A percentile compares a stretch with the other conserved stretches of the same genome.
Evolutionary conservation across 1,284 basidiomycete species (phyloP).

Genomic region (Takashimella koratensis): DNA sequence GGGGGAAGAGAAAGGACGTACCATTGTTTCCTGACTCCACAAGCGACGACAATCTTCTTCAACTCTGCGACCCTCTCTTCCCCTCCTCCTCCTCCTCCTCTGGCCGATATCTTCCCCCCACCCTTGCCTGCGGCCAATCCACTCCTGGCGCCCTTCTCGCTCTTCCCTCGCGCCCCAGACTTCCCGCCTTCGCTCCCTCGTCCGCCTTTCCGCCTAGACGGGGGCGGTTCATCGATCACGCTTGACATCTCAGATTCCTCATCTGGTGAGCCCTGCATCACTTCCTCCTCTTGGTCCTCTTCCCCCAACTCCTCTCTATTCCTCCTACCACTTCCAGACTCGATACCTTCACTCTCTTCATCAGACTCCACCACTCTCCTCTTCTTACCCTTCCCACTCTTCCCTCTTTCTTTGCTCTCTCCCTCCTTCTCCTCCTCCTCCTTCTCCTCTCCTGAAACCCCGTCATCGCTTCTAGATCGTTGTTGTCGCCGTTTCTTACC

Average conservation of each 20-base stretch:
- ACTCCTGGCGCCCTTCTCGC: not conserved
- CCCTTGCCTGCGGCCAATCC: not conserved
- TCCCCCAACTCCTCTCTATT: too few relatives aligned
- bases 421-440: not conserved
- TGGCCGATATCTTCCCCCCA: not conserved
- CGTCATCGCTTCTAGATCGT: not conserved
- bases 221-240: constrained; percentile 14
- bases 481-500: not conserved
- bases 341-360: too few relatives aligned
- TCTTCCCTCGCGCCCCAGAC: not conserved
- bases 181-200: not conserved
- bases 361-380: not conserved
- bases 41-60: constrained; percentile 61
- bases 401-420: too few relatives aligned
- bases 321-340: too few relatives aligned
- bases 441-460: not conserved
- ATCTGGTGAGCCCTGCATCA: too few relatives aligned
- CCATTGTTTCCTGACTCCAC: constrained; percentile 78
- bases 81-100: not conserved
- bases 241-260: constrained; percentile 13
- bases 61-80: constrained; percentile 40
- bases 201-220: not conserved
- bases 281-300: too few relatives aligned
- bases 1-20: constrained; percentile 30
- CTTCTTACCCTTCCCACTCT: not conserved